A percentile compares a stretch with the other conserved stretches of the same genome.
phyloP scores from a whole-genome alignment of 495 filamentous ascomycete genomes.

The Xylaria telfairii region DNA sequence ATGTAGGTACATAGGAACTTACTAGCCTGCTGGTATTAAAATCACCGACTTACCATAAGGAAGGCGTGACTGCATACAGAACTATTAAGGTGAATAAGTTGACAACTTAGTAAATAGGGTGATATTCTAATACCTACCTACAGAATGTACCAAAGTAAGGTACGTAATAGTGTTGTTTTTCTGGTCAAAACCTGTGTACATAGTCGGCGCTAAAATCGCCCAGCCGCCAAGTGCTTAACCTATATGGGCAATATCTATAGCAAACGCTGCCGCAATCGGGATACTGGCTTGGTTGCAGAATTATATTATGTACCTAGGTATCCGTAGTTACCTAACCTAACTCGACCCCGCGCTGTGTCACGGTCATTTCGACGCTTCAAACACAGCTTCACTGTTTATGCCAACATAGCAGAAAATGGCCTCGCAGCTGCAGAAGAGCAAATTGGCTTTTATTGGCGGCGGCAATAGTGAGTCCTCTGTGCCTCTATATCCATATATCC shows the following conservation, averaged over 20 bases:
- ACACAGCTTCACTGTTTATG: conserved; percentile 2
- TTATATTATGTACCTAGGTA: too few relatives aligned
- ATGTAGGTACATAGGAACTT: too few relatives aligned
- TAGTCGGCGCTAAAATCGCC: background rate
- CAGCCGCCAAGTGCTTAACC: background rate
- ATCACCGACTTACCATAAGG: too few relatives aligned
- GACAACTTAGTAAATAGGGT: too few relatives aligned
- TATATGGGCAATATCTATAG: background rate
- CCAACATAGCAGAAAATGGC: conserved; percentile 31
- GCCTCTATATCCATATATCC: background rate
- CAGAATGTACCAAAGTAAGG: too few relatives aligned
- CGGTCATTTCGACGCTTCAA: background rate
- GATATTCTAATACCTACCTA: background rate
- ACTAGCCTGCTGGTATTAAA: too few relatives aligned
- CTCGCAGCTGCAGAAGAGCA: conserved; percentile 37
- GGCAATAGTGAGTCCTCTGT: conserved; percentile 35
- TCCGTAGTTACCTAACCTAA: too few relatives aligned
- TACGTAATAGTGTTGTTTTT: background rate
- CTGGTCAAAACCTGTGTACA: background rate
- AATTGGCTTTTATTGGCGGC: conserved; percentile 44
- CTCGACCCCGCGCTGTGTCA: background rate
- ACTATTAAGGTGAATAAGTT: too few relatives aligned
- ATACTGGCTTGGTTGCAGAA: background rate
- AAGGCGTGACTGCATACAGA: too few relatives aligned
- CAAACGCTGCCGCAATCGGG: conserved; percentile 13